Evolutionary conservation across 2,329 filamentous ascomycete genomes (phyloP), one percentile per base, ranked within the genome.

Genomic region (Conoideocrella luteorostrata): DNA sequence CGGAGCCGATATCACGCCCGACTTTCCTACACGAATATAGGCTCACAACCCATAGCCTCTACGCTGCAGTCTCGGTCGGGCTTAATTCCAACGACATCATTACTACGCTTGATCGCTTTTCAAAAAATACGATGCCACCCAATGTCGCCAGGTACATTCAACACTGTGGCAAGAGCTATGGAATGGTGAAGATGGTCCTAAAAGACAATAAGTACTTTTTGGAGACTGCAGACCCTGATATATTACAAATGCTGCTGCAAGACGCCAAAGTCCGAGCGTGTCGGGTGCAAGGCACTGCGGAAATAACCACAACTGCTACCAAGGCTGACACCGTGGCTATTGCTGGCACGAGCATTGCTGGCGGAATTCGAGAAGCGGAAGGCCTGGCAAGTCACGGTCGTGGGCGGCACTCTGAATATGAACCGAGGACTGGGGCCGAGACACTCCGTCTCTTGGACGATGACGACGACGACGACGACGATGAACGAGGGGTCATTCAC

Each of bases 1-100:
- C 91, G 49, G 91, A 97, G 68, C 91, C 91, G 17, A 73, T 90
- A 47, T 96, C 90, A 28, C 82, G 91, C 47, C 91, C 93, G 46
- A 86, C 82, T 6, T 90, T 89, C 58, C 78, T 97, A 50, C 91
- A 97, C 69, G 91, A 97, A 66, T 97, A 96, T 65, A 78, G 82
- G 44, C 76, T 97, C 56, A 96, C 89, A 2, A 82, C 86, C 21
- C 89, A 97, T 67, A 95, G 88, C 65, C 73, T 97, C 43, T 96
- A 96, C 65, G 91, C 91, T 21, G 91, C 91, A 33, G 88, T 97
- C 4, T 95, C 89, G 5, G 89, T 97, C 46, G 91, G 91, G 13
- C 70, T 96, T 47, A 83, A 86, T 41, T 87, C 88, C 17, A 74
- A 85, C 41, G 90, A 97, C 62, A 51, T 50, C 10, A 86, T 95